Conservation (phyloP, 306 rosid genomes). For the Betula pendula region DNA sequence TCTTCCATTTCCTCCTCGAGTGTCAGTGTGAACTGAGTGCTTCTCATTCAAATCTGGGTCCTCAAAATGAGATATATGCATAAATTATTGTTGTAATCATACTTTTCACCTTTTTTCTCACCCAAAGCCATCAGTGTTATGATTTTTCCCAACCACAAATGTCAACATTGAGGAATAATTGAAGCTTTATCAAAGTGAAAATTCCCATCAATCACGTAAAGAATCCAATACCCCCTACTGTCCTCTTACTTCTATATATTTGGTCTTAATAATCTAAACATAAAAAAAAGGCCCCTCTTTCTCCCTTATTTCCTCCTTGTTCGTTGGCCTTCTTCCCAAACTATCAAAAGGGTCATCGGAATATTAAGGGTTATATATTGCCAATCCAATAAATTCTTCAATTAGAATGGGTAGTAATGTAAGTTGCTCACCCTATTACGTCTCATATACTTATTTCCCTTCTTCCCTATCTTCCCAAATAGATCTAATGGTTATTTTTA, state of each 20-base stretch:
- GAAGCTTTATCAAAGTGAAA: slow-evolving; percentile 25
- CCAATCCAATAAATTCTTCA: neutral
- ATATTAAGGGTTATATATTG: neutral
- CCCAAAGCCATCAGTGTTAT: slow-evolving; percentile 15
- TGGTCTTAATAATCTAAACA: neutral
- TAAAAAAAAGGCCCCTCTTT: neutral
- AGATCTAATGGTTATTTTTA: neutral
- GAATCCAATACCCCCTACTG: slow-evolving; percentile 51
- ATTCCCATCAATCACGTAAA: slow-evolving; percentile 32
- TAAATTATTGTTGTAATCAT: neutral
- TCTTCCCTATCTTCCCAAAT: too few relatives aligned
- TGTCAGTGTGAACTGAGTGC: neutral
- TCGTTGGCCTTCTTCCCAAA: too few relatives aligned
- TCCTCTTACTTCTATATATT: neutral
- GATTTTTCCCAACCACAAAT: slow-evolving; percentile 41
- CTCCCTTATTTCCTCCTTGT: neutral
- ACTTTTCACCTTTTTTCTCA: slow-evolving; percentile 3
- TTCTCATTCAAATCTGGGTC: slow-evolving; percentile 8
- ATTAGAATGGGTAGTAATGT: slow-evolving; percentile 55
- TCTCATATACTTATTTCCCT: too few relatives aligned
- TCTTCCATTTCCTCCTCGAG: neutral
- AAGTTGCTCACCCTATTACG: slow-evolving; percentile 23
- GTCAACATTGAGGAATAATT: slow-evolving; percentile 38
- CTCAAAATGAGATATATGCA: neutral
- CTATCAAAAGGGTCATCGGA: neutral